Evolutionary conservation across 305 asterid species (phyloP).

Genomic region (Stenogyne calaminthoides): DNA sequence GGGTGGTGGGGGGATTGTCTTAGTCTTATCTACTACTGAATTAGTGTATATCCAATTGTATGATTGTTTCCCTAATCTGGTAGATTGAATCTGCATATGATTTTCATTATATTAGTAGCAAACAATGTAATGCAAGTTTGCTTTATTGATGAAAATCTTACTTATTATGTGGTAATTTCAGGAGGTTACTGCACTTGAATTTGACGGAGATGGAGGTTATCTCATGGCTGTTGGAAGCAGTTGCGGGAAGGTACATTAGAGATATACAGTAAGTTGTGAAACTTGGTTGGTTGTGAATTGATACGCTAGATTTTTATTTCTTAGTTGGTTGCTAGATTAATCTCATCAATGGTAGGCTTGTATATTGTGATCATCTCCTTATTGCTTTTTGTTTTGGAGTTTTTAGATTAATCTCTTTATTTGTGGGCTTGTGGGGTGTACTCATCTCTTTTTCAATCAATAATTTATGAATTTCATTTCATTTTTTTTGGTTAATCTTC

Average conservation of each 20-base stretch:
- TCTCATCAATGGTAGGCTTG: too few species aligned
- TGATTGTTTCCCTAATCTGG: constrained; percentile 3
- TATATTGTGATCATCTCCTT: too few species aligned
- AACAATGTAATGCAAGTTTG: background rate
- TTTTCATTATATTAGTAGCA: background rate
- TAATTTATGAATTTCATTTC: too few species aligned
- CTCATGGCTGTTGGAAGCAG: constrained; percentile 94
- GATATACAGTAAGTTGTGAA: background rate
- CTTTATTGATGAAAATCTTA: too few species aligned
- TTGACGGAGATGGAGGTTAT: constrained; percentile 77
- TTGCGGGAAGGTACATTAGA: constrained; percentile 73
- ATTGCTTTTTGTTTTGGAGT: too few species aligned
- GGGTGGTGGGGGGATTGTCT: background rate
- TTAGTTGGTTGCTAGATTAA: too few species aligned
- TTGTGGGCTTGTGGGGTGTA: too few species aligned
- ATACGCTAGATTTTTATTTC: too few species aligned
- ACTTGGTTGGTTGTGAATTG: too few species aligned
- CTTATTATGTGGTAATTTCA: constrained; percentile 35
- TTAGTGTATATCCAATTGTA: background rate
- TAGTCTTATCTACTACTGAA: background rate
- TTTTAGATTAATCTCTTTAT: too few species aligned
- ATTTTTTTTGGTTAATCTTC: too few species aligned
- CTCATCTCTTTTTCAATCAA: too few species aligned
- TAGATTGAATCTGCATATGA: background rate
- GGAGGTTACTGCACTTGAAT: constrained; percentile 92